phyloP scores from a whole-genome alignment of 2,329 filamentous ascomycete genomes.

The Penicillium sp. region DNA sequence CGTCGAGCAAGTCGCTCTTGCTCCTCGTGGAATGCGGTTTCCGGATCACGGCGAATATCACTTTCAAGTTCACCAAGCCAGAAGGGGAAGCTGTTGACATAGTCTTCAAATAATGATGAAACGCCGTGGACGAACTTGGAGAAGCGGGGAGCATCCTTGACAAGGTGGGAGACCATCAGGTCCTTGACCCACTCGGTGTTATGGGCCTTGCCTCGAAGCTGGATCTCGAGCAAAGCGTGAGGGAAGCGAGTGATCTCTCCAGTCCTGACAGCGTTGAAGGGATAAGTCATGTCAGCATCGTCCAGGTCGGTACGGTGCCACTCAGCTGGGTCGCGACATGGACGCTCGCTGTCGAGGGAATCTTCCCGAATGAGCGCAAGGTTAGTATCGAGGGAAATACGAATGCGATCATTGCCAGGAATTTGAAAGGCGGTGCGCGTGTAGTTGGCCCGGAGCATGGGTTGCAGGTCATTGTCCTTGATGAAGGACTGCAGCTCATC shows the following conservation, averaged over 20 bases:
- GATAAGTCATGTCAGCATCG: conserved; percentile 74
- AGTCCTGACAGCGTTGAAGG: conserved; percentile 82
- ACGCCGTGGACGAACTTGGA: conserved; percentile 97
- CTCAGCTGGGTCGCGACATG: conserved; percentile 79
- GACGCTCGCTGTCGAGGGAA: conserved; percentile 73
- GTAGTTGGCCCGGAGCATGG: conserved; percentile 87
- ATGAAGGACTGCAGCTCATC: conserved; percentile 78
- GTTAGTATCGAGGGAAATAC: conserved; percentile 90
- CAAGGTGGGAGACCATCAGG: conserved; percentile 85
- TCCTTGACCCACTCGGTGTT: conserved; percentile 85
- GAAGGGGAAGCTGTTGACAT: conserved; percentile 94
- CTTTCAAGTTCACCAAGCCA: conserved; percentile 90
- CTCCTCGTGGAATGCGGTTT: conserved; percentile 85
- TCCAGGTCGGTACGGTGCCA: conserved; percentile 96
- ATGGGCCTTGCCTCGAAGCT: conserved; percentile 64
- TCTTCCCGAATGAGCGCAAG: conserved; percentile 79
- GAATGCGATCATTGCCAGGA: conserved; percentile 82
- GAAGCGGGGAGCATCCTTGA: conserved; percentile 85
- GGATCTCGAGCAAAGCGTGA: conserved; percentile 88
- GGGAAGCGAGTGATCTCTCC: conserved; percentile 90
- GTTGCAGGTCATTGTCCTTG: conserved; percentile 72
- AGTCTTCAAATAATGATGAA: conserved; percentile 87
- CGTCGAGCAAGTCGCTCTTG: conserved; percentile 77
- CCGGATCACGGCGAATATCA: conserved; percentile 91
- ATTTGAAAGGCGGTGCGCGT: conserved; percentile 95